These are phyloP conservation scores for Alloteropsis semialata DNA, from an alignment of 176 grass and related monocot genomes.

Conservation along the genomic window DNA sequence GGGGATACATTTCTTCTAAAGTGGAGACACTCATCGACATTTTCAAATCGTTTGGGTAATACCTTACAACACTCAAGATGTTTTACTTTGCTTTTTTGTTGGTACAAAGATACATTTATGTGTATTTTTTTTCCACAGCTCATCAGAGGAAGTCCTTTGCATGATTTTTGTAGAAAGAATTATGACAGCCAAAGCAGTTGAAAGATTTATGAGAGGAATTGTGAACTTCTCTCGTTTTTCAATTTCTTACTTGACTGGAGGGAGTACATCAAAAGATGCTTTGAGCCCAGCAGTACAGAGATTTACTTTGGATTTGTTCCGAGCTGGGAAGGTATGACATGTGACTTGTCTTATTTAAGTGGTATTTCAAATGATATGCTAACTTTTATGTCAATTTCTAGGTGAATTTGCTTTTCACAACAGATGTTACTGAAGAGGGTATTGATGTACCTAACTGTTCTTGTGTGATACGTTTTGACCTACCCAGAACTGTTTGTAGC, in stretches of 20 bases:
- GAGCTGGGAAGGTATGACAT: conserved; percentile 67
- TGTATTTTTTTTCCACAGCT: conserved; percentile 43
- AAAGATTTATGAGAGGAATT: conserved; percentile 77
- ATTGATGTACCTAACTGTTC: conserved; percentile 87
- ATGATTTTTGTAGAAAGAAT: conserved; percentile 96
- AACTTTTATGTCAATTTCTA: conserved; percentile 40
- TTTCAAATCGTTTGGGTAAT: conserved; percentile 81
- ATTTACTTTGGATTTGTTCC: conserved; percentile 72
- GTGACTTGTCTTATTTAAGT: conserved; percentile 14
- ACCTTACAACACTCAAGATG: conserved; percentile 18
- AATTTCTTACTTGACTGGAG: conserved; percentile 88
- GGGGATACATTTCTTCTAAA: conserved; percentile 84
- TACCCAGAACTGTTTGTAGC: conserved; percentile 88
- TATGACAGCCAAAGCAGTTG: conserved; percentile 82
- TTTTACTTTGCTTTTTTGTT: conserved; percentile 11
- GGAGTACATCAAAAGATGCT: conserved; percentile 71
- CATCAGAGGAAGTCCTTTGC: conserved; percentile 69
- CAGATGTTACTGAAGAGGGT: conserved; percentile 95
- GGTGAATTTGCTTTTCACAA: conserved; percentile 94
- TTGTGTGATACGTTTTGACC: conserved; percentile 88
- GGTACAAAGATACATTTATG: not conserved
- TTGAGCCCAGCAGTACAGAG: conserved; percentile 66
- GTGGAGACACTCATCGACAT: conserved; percentile 70
- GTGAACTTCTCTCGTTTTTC: conserved; percentile 66
- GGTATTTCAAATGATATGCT: not conserved